Percentiles rank a stretch among this genome's conserved stretches.
These are phyloP conservation scores for Colletotrichum zoysiae DNA, from an alignment of 2,329 filamentous ascomycete genomes.

Conservation along the genomic window DNA sequence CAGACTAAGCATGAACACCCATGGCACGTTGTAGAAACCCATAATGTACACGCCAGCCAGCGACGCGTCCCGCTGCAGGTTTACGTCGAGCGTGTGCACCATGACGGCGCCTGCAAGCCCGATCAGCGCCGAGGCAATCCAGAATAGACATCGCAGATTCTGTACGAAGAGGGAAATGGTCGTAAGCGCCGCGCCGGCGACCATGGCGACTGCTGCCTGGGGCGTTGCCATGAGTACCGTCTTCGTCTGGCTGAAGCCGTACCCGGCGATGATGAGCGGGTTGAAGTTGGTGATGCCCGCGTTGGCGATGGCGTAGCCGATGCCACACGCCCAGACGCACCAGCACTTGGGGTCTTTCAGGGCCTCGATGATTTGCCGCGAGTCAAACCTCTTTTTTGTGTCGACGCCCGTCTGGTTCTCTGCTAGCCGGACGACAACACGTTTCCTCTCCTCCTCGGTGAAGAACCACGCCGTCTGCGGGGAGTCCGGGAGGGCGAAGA, in stretches of 20 bases:
- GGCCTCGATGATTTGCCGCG: conserved; percentile 72
- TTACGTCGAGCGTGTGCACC: conserved; percentile 45
- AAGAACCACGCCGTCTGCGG: conserved; percentile 67
- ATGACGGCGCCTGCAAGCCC: conserved; percentile 47
- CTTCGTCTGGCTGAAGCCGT: conserved; percentile 70
- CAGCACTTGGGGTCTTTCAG: conserved; percentile 65
- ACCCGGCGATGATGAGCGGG: conserved; percentile 71
- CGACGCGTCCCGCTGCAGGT: conserved; percentile 43
- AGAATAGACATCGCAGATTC: conserved; percentile 49
- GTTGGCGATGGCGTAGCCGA: conserved; percentile 75
- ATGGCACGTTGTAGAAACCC: conserved; percentile 51
- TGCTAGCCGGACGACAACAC: conserved; percentile 78
- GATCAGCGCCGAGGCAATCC: conserved; percentile 45
- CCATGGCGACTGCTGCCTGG: conserved; percentile 50
- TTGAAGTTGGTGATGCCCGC: conserved; percentile 75
- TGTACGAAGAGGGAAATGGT: conserved; percentile 47
- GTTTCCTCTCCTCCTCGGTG: conserved; percentile 72
- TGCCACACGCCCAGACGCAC: conserved; percentile 70
- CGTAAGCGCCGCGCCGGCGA: conserved; percentile 45
- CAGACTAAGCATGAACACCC: conserved; percentile 48
- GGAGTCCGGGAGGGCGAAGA: conserved; percentile 68
- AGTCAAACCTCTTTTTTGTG: conserved; percentile 73
- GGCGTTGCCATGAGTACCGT: conserved; percentile 55
- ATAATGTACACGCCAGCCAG: conserved; percentile 50
- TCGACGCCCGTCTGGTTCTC: conserved; percentile 82